Evolutionary conservation across 2,329 filamentous ascomycete species (phyloP).

Genomic region (Fusarium miscanthi): DNA sequence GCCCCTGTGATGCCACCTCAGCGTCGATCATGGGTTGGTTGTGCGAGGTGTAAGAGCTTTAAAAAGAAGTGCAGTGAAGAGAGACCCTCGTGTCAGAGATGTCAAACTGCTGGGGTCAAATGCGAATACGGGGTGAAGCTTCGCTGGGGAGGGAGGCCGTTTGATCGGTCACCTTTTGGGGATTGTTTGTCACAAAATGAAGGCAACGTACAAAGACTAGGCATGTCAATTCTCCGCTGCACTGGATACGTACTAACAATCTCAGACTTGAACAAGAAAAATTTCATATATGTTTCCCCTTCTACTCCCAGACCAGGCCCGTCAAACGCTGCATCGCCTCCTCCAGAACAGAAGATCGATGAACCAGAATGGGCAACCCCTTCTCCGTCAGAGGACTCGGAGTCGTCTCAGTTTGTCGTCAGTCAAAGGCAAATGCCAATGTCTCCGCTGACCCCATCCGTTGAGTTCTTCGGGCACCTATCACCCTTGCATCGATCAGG

Average conservation of each 20-base stretch:
- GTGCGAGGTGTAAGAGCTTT: slow-evolving; percentile 36
- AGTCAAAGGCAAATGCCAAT: neutral
- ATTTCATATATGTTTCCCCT: slow-evolving; percentile 36
- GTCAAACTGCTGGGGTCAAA: slow-evolving; percentile 21
- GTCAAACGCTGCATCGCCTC: neutral
- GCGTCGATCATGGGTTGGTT: slow-evolving; percentile 39
- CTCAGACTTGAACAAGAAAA: slow-evolving; percentile 29
- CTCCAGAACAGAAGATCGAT: neutral
- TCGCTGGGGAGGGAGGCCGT: slow-evolving; percentile 33
- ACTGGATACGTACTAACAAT: neutral
- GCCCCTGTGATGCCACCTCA: slow-evolving; percentile 31
- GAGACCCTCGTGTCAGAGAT: slow-evolving; percentile 28
- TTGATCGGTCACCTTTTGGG: slow-evolving; percentile 30
- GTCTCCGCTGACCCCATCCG: slow-evolving; percentile 1
- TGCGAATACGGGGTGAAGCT: slow-evolving; percentile 36
- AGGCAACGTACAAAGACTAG: slow-evolving; percentile 27
- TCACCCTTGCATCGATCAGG: slow-evolving; percentile 33
- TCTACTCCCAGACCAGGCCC: slow-evolving; percentile 8
- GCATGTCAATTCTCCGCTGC: neutral
- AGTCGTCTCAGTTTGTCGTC: slow-evolving; percentile 3
- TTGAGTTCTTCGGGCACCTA: slow-evolving; percentile 29
- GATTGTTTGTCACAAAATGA: slow-evolving; percentile 32
- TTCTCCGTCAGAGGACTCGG: neutral
- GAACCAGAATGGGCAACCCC: neutral
- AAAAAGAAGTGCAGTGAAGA: slow-evolving; percentile 39